phyloP scores from a whole-genome alignment of 345 rosid genomes.

The Firmiana major region DNA sequence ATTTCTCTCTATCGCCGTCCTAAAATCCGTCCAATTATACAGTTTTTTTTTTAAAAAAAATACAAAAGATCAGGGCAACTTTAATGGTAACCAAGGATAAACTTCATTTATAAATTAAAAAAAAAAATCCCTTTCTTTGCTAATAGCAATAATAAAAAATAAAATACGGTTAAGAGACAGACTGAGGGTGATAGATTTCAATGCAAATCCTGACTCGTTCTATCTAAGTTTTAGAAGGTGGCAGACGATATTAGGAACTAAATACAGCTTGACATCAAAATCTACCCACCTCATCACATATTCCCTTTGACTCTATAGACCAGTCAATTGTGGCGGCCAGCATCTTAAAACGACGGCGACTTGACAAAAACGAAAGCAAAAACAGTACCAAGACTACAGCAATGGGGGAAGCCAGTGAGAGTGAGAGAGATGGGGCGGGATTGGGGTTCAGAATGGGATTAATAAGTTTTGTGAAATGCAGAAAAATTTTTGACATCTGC shows the following conservation, averaged over 20 bases:
- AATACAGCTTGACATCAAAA: not conserved
- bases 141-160: no score
- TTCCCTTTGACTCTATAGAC: not conserved
- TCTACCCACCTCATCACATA: not conserved
- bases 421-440: not conserved
- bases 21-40: no score
- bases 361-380: not conserved
- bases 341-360: not conserved
- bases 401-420: not conserved
- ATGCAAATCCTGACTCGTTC: not conserved
- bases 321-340: not conserved
- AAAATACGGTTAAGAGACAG: no score
- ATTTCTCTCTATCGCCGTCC: no score
- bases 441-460: not conserved
- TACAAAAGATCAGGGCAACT: not conserved
- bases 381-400: not conserved
- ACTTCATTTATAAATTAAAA: not conserved
- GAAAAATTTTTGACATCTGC: not conserved
- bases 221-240: not conserved
- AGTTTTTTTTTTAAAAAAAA: no score
- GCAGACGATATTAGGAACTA: not conserved
- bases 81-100: not conserved
- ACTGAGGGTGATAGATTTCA: not conserved
- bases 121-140: no score
- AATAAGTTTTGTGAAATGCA: not conserved